Evolutionary conservation across 176 grass and related monocot species (phyloP).

Genomic region (Juncus inflexus): DNA sequence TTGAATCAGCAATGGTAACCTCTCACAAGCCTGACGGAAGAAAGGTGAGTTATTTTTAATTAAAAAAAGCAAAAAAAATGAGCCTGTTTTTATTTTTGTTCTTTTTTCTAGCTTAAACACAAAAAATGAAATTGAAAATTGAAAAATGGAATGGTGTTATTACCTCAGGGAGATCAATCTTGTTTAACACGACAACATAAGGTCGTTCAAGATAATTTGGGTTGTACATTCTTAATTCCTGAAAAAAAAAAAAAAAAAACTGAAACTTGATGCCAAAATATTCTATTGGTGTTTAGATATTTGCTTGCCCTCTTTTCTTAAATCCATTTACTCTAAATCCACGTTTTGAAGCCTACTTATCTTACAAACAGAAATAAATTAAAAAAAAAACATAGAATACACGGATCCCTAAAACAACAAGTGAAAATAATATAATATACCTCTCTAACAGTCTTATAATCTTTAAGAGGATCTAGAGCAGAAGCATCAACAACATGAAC

Average conservation of each 20-base stretch:
- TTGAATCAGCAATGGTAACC: slow-evolving; percentile 50
- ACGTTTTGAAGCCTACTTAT: not conserved
- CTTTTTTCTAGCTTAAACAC: not conserved
- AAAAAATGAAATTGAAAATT: not conserved
- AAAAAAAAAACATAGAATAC: not conserved
- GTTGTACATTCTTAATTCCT: slow-evolving; percentile 99
- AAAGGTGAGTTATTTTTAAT: not conserved
- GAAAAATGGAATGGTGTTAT: not conserved
- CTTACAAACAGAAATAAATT: too few species aligned
- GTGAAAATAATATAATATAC: slow-evolving; percentile 42
- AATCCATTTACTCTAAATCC: not conserved
- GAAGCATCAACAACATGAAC: slow-evolving; percentile 96
- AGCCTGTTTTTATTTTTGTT: too few species aligned
- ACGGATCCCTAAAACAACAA: not conserved
- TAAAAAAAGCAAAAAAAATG: not conserved
- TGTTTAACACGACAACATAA: slow-evolving; percentile 89
- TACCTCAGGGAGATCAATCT: slow-evolving; percentile 94
- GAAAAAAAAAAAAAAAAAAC: slow-evolving; percentile 23
- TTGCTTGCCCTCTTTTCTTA: not conserved
- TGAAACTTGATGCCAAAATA: not conserved
- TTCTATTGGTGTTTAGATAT: too few species aligned
- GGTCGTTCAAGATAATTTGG: slow-evolving; percentile 78
- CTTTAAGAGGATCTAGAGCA: slow-evolving; percentile 62
- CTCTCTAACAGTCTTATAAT: slow-evolving; percentile 96
- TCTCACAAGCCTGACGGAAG: slow-evolving; percentile 54